Evolutionary conservation across 768 basidiomycete species (phyloP).

Genomic region (Tulasnella sp.): DNA sequence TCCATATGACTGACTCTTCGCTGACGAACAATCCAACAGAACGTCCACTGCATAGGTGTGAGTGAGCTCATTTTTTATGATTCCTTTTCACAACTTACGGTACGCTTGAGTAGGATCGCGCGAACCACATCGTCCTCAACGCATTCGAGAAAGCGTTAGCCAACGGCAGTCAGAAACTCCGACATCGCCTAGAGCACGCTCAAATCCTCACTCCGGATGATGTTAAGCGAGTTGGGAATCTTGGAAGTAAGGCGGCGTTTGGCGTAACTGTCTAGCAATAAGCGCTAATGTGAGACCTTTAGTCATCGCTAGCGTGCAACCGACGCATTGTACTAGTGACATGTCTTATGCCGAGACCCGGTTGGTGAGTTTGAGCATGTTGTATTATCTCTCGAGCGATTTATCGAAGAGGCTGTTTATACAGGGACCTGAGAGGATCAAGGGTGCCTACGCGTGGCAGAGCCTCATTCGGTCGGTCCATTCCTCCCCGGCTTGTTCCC

Average conservation of each 20-base stretch:
- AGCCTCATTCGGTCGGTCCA: conserved; percentile 53
- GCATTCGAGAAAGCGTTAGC: conserved; percentile 61
- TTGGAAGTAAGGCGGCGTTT: conserved; percentile 49
- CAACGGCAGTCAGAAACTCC: conserved; percentile 13
- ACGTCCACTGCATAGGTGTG: conserved; percentile 69
- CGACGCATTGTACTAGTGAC: conserved; percentile 83
- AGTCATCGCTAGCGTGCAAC: conserved; percentile 90
- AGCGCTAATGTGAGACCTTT: background rate
- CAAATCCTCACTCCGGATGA: conserved; percentile 73
- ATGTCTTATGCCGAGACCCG: conserved; percentile 88
- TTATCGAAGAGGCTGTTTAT: background rate
- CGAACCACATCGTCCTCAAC: conserved; percentile 72
- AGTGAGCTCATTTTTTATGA: background rate
- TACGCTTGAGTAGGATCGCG: conserved; percentile 42
- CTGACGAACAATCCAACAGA: conserved; percentile 34
- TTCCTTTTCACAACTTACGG: background rate
- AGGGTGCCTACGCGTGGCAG: conserved; percentile 84
- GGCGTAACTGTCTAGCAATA: background rate
- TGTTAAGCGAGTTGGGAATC: conserved; percentile 49
- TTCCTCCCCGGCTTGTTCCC: background rate
- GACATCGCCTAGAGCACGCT: conserved; percentile 85
- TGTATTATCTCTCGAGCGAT: background rate
- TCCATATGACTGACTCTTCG: background rate
- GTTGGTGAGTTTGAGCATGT: conserved; percentile 35
- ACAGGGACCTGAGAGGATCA: conserved; percentile 70